Base-by-base conservation (phyloP, 192 early-diverging fungal species). In the Phycomyces blakesleeanus region DNA sequence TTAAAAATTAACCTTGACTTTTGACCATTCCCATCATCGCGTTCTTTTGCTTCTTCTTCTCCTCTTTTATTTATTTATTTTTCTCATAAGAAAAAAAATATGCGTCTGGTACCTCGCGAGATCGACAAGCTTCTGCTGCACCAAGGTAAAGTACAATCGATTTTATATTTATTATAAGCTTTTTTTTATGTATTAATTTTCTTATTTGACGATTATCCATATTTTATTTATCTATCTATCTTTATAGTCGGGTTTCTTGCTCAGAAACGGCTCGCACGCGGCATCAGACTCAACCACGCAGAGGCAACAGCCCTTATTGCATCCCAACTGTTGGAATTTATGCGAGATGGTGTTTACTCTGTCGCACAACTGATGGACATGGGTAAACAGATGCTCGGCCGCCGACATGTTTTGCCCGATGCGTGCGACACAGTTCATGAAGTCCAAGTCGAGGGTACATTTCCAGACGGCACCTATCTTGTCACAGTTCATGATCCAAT, bases 401-500 rank as follows among this genome's bases (percentile, higher is more conserved):
- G 80, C 49, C 83, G 90, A 12, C 91, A 95, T 34, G 94, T 98
- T 34, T 67, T 89, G 63, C 74, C 85, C 0, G 82, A 84, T 9
- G 92, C 93, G 11, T 75, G 83, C 0, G 74, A 84, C 51, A 85
- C 81, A 0, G 66, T 98, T 25, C 74, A 84, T 53, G 89, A 93
- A 57, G 93, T 98, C 29, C 92, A 94, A 64, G 81, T 96, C 1
- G 94, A 96, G 67, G 92, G 93, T 11, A 91, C 90, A n/a, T 95
- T 97, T 63, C 88, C 80, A 7, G 93, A 96, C 63, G 96, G 96
- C 12, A 94, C 93, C 0, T 96, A 96, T 70, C 81, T 98, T 3
- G 91, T 97, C 7, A 97, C 96, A 0, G 89, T 98, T 7, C 94
- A 95, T 59, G 83, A 93, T 50, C 96, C 96, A 10, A 92, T 98